Conservation (phyloP, 306 rosid species). For the Psophocarpus tetragonolobus region DNA sequence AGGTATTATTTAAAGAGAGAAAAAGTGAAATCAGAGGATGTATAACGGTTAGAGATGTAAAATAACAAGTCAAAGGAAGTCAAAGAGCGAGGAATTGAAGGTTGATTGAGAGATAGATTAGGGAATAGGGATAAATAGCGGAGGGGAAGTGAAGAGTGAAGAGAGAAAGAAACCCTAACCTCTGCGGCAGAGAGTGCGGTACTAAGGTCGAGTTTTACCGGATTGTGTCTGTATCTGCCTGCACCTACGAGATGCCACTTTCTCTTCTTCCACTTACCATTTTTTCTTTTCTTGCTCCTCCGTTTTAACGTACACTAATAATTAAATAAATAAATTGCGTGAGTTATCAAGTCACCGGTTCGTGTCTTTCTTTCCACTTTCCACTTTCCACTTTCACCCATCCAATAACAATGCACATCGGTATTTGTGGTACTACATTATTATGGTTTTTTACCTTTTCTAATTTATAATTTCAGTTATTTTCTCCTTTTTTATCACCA, state of each 20-base stretch:
- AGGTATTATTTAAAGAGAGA: not conserved
- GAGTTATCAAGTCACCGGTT: not conserved
- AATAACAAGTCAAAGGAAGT: slow-evolving; percentile 19
- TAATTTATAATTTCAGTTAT: not conserved
- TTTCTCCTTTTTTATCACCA: not conserved
- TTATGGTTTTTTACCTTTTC: not conserved
- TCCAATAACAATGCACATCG: not conserved
- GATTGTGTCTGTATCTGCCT: slow-evolving; percentile 8
- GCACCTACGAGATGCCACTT: not conserved
- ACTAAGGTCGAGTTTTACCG: not conserved
- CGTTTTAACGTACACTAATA: not conserved
- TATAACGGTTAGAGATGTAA: not conserved
- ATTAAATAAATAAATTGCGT: not conserved
- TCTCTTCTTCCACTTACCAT: slow-evolving; percentile 16
- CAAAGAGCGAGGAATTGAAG: slow-evolving; percentile 5
- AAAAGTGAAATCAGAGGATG: not conserved
- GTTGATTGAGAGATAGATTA: not conserved
- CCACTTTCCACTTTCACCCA: slow-evolving; percentile 4
- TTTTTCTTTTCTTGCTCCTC: not conserved
- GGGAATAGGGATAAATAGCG: not conserved
- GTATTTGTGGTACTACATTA: not conserved
- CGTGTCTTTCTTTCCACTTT: not conserved
- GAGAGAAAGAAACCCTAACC: slow-evolving; percentile 20
- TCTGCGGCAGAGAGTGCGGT: not conserved
- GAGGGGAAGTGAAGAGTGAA: not conserved